Evolutionary conservation across 1,284 basidiomycete genomes (phyloP), one percentile per base, ranked within the genome.

Genomic region (Melampsora americana): DNA sequence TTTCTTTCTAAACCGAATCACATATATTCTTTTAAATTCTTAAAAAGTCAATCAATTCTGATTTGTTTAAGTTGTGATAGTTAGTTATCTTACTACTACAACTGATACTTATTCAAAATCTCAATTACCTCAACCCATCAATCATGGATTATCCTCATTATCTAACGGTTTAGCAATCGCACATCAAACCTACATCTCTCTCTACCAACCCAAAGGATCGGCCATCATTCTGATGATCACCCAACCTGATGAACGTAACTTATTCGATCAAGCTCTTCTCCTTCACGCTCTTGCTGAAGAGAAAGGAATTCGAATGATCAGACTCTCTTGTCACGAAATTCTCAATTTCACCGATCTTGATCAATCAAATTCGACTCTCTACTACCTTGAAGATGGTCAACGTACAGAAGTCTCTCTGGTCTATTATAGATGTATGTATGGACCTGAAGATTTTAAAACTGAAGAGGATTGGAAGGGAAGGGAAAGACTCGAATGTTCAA

Each of bases 261-360:
- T 95, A 0, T 99, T 98, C 81, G 95, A 99, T 82, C 96, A 99
- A 83, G 87, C 90, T 5, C 89, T 88, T 84, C 83, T 99, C 18
- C 93, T 98, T 83, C 95, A 93, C 79, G 89, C 92, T 78, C 85
- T 98, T 0, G 83, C 92, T 0, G 88, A 92, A 79, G 86, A 83
- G 90, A 92, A 81, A 66, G 86, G 44, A 14, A 65, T 73, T 12
- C 70, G 70, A 1, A 30, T 59, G 48, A 35, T 73, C 50, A 65
- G 70, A 42, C 7, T 73, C 28, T 67, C 35, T 50, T 61, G 64
- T 44, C 30, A 39, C 50, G 61, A 53, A 46, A 20, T 30, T 18
- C 5, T 61, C 20, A 18, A 35, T 30, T n/a, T 30, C 16, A 50
- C 46, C 1, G 2, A 6, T 53, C 16, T 77, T 20, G 64, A 32